phyloP scores from a whole-genome alignment of 2,329 filamentous ascomycete species.

The Xenoacremonium recifei region DNA sequence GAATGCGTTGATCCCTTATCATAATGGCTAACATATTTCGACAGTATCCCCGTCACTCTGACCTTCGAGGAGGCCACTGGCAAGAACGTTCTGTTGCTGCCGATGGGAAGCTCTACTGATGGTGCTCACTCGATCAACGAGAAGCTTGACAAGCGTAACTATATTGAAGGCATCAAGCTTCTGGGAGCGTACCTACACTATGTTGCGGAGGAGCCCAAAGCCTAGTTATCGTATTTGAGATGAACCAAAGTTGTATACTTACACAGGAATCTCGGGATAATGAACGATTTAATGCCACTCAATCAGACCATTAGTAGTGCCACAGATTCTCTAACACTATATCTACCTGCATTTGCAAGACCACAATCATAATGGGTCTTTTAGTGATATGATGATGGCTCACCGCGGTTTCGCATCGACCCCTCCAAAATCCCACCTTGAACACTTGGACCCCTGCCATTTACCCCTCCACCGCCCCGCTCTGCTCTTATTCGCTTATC shows the following conservation, averaged over 20 bases:
- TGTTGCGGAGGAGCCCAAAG: conserved; percentile 79
- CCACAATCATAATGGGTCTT: too few relatives aligned
- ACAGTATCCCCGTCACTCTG: conserved; percentile 89
- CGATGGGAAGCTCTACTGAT: conserved; percentile 97
- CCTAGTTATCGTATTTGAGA: too few relatives aligned
- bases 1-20: neutral
- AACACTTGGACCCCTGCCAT: conserved; percentile 7
- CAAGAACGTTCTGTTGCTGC: conserved; percentile 93
- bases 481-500: too few relatives aligned
- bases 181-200: conserved; percentile 95
- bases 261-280: too few relatives aligned
- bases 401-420: too few relatives aligned
- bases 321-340: too few relatives aligned
- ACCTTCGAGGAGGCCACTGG: conserved; percentile 97
- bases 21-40: conserved; percentile 12
- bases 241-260: too few relatives aligned
- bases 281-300: too few relatives aligned
- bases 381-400: too few relatives aligned
- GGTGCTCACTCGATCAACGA: conserved; percentile 98
- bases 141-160: conserved; percentile 95
- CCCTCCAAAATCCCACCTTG: neutral
- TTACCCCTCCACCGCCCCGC: conserved; percentile 21
- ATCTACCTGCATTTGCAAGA: too few relatives aligned
- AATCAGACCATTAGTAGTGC: too few relatives aligned
- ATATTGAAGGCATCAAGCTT: conserved; percentile 96